These are phyloP conservation scores for Xylaria nigripes DNA, from an alignment of 495 filamentous ascomycete species.

Conservation along the genomic window DNA sequence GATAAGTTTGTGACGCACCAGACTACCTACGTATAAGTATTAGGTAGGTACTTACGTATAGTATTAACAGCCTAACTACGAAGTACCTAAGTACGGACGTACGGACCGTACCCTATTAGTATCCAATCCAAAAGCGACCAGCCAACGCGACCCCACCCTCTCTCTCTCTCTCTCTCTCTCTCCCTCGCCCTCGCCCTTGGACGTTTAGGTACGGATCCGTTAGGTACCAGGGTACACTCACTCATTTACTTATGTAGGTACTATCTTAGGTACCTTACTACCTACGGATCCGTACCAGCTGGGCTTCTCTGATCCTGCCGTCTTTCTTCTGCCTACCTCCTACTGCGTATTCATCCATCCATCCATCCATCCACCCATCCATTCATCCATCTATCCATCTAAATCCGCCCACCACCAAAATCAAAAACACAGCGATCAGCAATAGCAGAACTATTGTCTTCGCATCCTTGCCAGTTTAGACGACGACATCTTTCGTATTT, in stretches of 20 bases:
- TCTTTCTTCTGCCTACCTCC: not conserved
- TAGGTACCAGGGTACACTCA: too few species aligned
- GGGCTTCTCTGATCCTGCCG: not conserved
- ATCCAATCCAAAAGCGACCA: constrained; percentile 4
- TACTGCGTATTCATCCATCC: not conserved
- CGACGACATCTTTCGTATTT: not conserved
- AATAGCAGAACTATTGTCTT: not conserved
- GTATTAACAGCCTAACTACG: too few species aligned
- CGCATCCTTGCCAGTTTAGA: not conserved
- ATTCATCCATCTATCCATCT: not conserved
- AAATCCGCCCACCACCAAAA: not conserved
- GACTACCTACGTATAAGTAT: too few species aligned
- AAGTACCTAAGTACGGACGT: too few species aligned
- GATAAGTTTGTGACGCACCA: too few species aligned
- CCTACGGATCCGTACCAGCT: too few species aligned
- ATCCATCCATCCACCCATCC: not conserved
- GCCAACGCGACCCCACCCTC: constrained; percentile 5
- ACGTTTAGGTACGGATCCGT: too few species aligned
- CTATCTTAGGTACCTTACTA: too few species aligned
- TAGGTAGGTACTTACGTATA: too few species aligned
- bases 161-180: not conserved
- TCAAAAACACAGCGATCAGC: not conserved
- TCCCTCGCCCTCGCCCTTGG: not conserved
- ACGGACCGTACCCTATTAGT: too few species aligned
- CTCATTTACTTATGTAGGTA: too few species aligned